Evolutionary conservation across 305 asterid species (phyloP), one percentile per base, ranked within the genome.

Genomic region (Lippia alba): DNA sequence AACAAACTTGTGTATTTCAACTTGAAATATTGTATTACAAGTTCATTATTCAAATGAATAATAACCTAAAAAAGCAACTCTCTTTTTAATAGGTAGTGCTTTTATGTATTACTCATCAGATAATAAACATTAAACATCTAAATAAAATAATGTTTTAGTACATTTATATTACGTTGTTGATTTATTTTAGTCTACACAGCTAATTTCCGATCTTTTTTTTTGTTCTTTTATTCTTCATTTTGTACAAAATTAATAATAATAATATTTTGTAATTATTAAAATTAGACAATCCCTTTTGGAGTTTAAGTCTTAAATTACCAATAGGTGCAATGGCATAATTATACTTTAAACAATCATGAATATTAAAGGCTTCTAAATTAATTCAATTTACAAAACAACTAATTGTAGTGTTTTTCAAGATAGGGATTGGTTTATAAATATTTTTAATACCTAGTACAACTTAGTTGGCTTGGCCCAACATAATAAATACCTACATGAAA

Each of bases 401-500:
- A 54, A 61, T 53, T 53, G 58, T 54, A 54, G 41, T 61, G 56
- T 24, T 24, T 40, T 71, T 40, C 64, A 61, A 71, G 74, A 48
- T 10, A 69, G 5, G 34, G 58, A 57, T 30, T 15, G 17, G 66
- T 15, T 24, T 33, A 58, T 32, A 33, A 36, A 58, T 5, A 12
- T 32, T 58, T 58, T 58, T 1, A 33, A n/a, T 34, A 58, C 45
- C 15, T 33, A 34, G 64, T 32, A 33, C 24, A 17, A 70, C 34
- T 17, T 60, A 60, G 40, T 60, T 59, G 54, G 60, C 32, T 48
- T 14, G 41, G 48, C 67, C 60, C 60, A 36, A 12, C 49, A 41
- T 18, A 59, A 12, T 36, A 36, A 36, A 36, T 36, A 4, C 41
- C 2, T 36, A 36, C 9, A 36, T 24, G 9, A 36, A 36, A 36